Base-by-base conservation (phyloP, 2,329 filamentous ascomycete genomes). In the Sarocladium kiliense region DNA sequence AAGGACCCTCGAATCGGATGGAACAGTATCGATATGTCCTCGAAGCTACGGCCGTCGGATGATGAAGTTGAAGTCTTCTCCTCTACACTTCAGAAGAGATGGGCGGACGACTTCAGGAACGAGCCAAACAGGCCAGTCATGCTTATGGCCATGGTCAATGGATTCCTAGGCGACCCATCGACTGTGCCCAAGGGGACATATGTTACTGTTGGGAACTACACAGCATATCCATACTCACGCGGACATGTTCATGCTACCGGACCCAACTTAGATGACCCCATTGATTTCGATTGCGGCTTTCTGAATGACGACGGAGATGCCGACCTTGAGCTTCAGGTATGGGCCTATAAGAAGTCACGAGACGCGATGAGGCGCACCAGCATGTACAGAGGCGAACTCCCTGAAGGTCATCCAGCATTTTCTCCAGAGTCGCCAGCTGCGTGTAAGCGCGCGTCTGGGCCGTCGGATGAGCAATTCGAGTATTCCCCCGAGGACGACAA, bases 331-430 rank as follows among this genome's bases (percentile, higher is more conserved):
- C 81, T 77, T 62, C 77, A 82, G 30, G 62, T 84, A 16, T 86
- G 82, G 82, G 77, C 72, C 1, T 87, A 87, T 71, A 87, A 87
- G 67, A 78, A 78, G 61, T 72, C 74, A 23, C 80, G 84, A 2
- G 82, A 85, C 64, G 77, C 86, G 57, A 71, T 75, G 21, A 77
- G 83, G 2, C 77, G 81, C 9, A 78, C 80, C 62, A 66, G 72
- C 2, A 73, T 76, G 59, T 85, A 78, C 67, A 61, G 72, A 59
- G 71, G 80, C 64, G 73, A 79, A 62, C 34, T 74, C 2, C 64
- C 67, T 6, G 58, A 62, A 10, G 64, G 69, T 0, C 75, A 77
- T 55, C 77, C 77, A 0, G 62, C 64, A 16, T 80, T 79, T 58
- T 60, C 69, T 2, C 58, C 66, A 2, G 67, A 62, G 0, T 75